Conservation (phyloP, 495 filamentous ascomycete genomes). For the Aspergillus haitiensis region DNA sequence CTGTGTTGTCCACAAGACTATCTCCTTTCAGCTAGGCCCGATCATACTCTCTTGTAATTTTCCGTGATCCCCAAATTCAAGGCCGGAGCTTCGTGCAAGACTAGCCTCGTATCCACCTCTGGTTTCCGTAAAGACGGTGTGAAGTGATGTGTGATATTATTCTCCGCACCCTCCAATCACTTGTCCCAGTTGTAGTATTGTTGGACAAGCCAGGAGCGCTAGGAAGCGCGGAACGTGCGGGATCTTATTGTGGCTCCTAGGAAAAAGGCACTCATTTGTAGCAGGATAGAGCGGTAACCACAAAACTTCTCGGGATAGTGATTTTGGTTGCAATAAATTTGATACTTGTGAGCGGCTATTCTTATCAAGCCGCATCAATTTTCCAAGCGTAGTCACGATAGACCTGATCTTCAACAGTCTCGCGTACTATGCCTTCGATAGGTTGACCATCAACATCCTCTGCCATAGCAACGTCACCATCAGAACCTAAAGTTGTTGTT, state of each 20-base stretch:
- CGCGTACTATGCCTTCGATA: constrained; percentile 62
- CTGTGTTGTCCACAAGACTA: not conserved
- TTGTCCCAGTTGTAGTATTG: not conserved
- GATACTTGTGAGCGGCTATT: not conserved
- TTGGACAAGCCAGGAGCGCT: not conserved
- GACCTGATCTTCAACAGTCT: constrained; percentile 55
- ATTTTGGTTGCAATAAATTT: not conserved
- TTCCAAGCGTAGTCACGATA: constrained; percentile 44
- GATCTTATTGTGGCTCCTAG: constrained; percentile 1
- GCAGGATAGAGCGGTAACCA: not conserved
- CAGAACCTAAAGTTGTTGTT: constrained; percentile 33
- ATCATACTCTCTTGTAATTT: not conserved
- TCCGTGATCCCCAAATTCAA: no score
- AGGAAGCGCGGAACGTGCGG: not conserved
- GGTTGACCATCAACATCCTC: constrained; percentile 38
- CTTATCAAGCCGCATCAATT: constrained; percentile 39
- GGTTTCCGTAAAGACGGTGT: no score
- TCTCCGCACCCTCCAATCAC: not conserved
- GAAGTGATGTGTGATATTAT: no score
- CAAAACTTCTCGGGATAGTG: not conserved
- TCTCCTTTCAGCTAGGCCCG: not conserved
- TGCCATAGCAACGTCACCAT: constrained; percentile 47
- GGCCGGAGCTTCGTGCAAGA: no score
- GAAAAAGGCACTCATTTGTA: not conserved
- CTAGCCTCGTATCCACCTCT: no score